Conservation (phyloP, 495 filamentous ascomycete genomes). For the Jackrogersella minutella region DNA sequence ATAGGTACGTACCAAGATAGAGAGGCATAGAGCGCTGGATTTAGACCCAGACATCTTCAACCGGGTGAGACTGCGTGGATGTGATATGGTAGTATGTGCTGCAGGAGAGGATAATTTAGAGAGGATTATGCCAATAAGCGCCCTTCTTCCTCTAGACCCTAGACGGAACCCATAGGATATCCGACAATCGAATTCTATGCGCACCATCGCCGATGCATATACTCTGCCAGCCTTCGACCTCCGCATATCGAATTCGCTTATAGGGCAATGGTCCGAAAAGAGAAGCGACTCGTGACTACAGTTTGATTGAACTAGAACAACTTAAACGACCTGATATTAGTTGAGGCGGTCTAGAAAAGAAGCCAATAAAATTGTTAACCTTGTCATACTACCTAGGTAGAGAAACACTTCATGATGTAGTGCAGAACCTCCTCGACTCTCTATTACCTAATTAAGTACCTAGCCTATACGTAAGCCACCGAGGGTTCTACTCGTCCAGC, state of each 20-base stretch:
- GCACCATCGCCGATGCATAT: constrained; percentile 39
- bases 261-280: constrained; percentile 5
- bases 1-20: neutral
- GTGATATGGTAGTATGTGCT: neutral
- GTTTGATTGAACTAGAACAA: neutral
- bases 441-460: constrained; percentile 32
- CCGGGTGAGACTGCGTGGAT: constrained; percentile 5
- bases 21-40: neutral
- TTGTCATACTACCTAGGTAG: constrained; percentile 4
- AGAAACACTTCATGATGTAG: constrained; percentile 18
- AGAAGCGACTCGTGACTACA: constrained; percentile 27
- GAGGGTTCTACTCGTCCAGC: neutral
- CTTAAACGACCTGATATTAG: neutral
- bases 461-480: constrained; percentile 18
- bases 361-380: constrained; percentile 6
- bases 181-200: constrained; percentile 44
- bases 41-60: neutral
- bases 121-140: constrained; percentile 13
- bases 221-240: constrained; percentile 11
- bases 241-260: constrained; percentile 6
- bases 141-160: neutral
- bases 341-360: constrained; percentile 27
- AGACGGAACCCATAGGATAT: constrained; percentile 13
- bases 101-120: neutral
- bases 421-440: constrained; percentile 20